Percentiles rank a stretch among this genome's conserved stretches.
Conservation (phyloP, 139 green algal genomes). For the Ettlia oleoabundans region DNA sequence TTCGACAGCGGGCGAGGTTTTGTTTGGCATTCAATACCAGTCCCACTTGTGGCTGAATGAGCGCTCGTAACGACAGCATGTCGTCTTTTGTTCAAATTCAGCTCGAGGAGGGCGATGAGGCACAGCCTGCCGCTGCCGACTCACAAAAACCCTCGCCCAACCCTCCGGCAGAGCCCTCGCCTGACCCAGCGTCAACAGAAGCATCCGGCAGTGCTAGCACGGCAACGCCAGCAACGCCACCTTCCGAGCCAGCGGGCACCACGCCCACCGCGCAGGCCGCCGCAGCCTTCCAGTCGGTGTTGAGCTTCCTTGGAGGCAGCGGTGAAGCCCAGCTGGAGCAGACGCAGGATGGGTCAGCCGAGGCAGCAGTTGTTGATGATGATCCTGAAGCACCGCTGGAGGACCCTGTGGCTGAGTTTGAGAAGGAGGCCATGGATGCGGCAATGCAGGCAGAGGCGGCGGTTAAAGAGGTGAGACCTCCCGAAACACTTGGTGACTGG, state of each 20-base stretch:
- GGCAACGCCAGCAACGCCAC: background rate
- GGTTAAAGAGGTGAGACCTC: slow-evolving; percentile 11
- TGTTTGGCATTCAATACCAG: too few species aligned
- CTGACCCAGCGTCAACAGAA: background rate
- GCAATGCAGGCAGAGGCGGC: background rate
- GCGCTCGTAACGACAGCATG: background rate
- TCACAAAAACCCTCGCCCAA: background rate
- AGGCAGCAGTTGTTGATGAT: background rate
- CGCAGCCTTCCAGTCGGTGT: background rate
- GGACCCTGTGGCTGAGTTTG: background rate
- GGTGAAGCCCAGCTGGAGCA: background rate
- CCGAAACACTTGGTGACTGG: too few species aligned
- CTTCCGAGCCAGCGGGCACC: background rate
- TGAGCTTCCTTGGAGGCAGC: background rate
- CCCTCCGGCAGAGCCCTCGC: background rate
- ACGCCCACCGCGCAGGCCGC: background rate
- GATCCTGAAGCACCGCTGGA: background rate
- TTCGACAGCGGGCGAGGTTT: too few species aligned
- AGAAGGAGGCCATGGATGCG: background rate
- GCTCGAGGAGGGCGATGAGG: background rate
- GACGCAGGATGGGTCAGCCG: background rate
- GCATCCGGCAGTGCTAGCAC: background rate
- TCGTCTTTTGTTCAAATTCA: background rate
- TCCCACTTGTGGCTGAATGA: too few species aligned
- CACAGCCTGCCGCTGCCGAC: background rate